Base-by-base conservation (phyloP, 2,329 filamentous ascomycete genomes). In the Curvularia sp. region DNA sequence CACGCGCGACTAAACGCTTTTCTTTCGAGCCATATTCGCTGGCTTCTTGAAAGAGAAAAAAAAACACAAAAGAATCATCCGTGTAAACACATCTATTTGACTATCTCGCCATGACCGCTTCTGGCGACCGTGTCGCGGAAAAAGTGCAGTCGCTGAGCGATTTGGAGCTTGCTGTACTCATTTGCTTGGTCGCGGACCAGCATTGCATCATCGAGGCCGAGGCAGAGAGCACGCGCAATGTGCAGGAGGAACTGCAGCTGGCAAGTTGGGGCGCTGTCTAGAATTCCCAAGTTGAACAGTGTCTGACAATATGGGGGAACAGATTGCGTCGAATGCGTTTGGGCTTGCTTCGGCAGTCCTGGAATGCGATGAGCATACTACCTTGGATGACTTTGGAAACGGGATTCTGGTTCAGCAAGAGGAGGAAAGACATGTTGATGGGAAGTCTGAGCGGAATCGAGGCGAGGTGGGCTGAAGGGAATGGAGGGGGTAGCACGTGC, bases 141-240 rank as follows among this genome's bases (percentile, higher is more conserved):
- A 89, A 89, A 76, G 85, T 96, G 68, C 90, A 93, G 72, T 84
- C 87, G 66, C 83, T 98, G 63, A 91, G 89, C 71, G 93, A 97
- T 79, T 83, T 97, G 39, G 93, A 97, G 79, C 86, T 98, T 59
- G 95, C 94, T 23, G 80, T 90, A 13, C 83, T 98, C 39, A 85
- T 97, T 49, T 93, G 90, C 73, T 85, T 98, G 50, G 84, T 93
- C 61, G 87, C 89, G 59, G 85, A 89, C 65, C 91, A 97, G 76
- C 93, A 98, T 77, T 97, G 92, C 79, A 87, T 98, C 68, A 87
- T 98, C 71, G 89, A 92, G 77, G 90, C 91, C 15, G 85, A 88
- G 2, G 75, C 80, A 4, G 80, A 85, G 34, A 79, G 81, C 51
- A 78, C 94, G 55, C 83, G 90, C 74, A 84, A 88, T 64, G 81